Conservation (phyloP, 805 yeast genomes). For the Candida palmyrensis region DNA sequence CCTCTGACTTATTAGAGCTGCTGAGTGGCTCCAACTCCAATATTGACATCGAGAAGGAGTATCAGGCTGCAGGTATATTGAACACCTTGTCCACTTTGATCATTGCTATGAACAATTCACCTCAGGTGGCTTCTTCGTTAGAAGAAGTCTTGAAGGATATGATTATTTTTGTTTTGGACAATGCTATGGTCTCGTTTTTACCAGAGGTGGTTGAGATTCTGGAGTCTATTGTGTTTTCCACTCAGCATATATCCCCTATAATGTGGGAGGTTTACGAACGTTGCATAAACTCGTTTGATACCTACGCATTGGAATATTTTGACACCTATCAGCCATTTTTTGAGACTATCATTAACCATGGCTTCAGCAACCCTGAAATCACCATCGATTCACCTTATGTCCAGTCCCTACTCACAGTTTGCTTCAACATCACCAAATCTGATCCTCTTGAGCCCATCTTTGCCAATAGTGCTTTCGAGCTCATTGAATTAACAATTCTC, state of each 20-base stretch:
- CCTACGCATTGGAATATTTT: slow-evolving; percentile 55
- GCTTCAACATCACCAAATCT: slow-evolving; percentile 28
- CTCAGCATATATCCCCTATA: slow-evolving; percentile 43
- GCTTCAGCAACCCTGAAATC: slow-evolving; percentile 35
- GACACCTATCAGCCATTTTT: slow-evolving; percentile 54
- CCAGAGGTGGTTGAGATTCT: slow-evolving; percentile 38
- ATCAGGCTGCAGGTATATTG: slow-evolving; percentile 39
- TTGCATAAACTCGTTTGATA: slow-evolving; percentile 49
- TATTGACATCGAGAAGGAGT: slow-evolving; percentile 33
- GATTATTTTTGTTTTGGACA: slow-evolving; percentile 30
- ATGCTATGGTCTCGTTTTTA: slow-evolving; percentile 35
- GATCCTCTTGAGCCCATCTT: slow-evolving; percentile 36
- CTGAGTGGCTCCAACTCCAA: slow-evolving; percentile 11
- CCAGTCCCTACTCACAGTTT: slow-evolving; percentile 30
- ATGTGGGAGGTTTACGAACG: slow-evolving; percentile 50
- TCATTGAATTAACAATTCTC: slow-evolving; percentile 29
- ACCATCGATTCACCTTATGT: slow-evolving; percentile 36
- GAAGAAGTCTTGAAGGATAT: slow-evolving; percentile 30
- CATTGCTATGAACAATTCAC: slow-evolving; percentile 37
- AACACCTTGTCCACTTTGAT: slow-evolving; percentile 39
- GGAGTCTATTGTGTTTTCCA: slow-evolving; percentile 53
- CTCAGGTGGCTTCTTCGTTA: slow-evolving; percentile 30
- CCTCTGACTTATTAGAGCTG: slow-evolving; percentile 47
- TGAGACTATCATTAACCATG: slow-evolving; percentile 48
- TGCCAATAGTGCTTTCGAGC: slow-evolving; percentile 35